Base-by-base conservation (phyloP, 2,329 filamentous ascomycete genomes). In the Stachybotrys chartarum region DNA sequence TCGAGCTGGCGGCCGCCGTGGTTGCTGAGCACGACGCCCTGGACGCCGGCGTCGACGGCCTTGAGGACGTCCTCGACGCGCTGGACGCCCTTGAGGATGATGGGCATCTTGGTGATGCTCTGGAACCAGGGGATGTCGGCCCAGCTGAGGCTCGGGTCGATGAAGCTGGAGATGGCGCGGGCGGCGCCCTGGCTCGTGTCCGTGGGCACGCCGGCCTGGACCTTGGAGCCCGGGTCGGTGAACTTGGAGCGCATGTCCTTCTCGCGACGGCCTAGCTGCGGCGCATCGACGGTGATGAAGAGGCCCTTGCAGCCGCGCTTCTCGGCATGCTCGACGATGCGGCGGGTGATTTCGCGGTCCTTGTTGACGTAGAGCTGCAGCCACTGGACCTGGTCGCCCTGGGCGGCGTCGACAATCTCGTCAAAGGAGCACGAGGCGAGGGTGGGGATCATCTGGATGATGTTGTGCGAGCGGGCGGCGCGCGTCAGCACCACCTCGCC, bases 171-270 rank as follows among this genome's bases (percentile, higher is more conserved):
- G 66, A 99, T 99, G 59, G 94, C 94, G 59, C 94, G 85, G 6
- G 94, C 93, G 1, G 93, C 94, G 52, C 94, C 94, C 76, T 99
- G 94, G 17, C 85, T 89, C 58, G 85, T 91, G 72, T 97, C 92
- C 18, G 93, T 90, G 54, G 80, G 72, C 57, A 86, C 80, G 52
- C 88, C 90, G 12, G 76, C 77, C 73, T 97, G 94, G 14, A 97
- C 90, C 66, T 85, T 88, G 31, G 87, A 88, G 8, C 92, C 93
- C 14, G 82, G 82, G 63, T 96, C 93, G 44, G 83, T 84, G 69
- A 95, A 96, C 73, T 97, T 97, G 61, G 82, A 84, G 45, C 94
- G 89, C 94, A 97, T 97, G 70, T 97, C 94, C 77, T 97, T 99
- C 73, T 99, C 94, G 62, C 94, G 82, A 45, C 94, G 86, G 47